Percentiles rank a stretch among this genome's conserved stretches.
phyloP scores from a whole-genome alignment of 2,329 filamentous ascomycete genomes.

The Dothidotthia symphoricarpi region DNA sequence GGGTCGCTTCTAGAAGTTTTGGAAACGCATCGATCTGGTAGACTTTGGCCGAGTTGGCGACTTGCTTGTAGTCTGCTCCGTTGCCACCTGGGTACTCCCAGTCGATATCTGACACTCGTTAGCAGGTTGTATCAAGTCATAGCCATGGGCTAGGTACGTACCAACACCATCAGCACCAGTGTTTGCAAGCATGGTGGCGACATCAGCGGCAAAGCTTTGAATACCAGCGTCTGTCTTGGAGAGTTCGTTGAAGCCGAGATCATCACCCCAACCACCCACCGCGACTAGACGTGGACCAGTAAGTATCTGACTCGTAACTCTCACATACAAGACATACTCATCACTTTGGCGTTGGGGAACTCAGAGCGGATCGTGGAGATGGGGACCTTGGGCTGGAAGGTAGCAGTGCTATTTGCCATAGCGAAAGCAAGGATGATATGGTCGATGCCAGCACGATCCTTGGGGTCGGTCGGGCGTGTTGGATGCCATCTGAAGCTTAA shows the following conservation, averaged over 20 bases:
- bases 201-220: constrained; percentile 61
- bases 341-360: constrained; percentile 60
- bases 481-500: constrained; percentile 31
- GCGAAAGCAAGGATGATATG: constrained; percentile 40
- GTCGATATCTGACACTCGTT: constrained; percentile 57
- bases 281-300: constrained; percentile 40
- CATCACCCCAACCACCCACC: constrained; percentile 74
- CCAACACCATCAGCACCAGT: constrained; percentile 65
- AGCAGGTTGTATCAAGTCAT: not conserved
- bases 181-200: constrained; percentile 60
- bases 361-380: constrained; percentile 53
- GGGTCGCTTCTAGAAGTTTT: constrained; percentile 59
- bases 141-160: constrained; percentile 29
- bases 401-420: constrained; percentile 43
- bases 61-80: constrained; percentile 64
- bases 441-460: constrained; percentile 36
- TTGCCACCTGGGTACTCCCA: constrained; percentile 67
- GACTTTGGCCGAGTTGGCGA: constrained; percentile 58
- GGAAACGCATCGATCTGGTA: constrained; percentile 64
- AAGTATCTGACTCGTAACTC: not conserved
- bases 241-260: constrained; percentile 59
- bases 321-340: constrained; percentile 37
- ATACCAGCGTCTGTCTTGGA: constrained; percentile 55
- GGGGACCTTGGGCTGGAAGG: constrained; percentile 56
- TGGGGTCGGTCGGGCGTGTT: constrained; percentile 24